phyloP scores from a whole-genome alignment of 805 yeast genomes.

The Metschnikowia orientalis region DNA sequence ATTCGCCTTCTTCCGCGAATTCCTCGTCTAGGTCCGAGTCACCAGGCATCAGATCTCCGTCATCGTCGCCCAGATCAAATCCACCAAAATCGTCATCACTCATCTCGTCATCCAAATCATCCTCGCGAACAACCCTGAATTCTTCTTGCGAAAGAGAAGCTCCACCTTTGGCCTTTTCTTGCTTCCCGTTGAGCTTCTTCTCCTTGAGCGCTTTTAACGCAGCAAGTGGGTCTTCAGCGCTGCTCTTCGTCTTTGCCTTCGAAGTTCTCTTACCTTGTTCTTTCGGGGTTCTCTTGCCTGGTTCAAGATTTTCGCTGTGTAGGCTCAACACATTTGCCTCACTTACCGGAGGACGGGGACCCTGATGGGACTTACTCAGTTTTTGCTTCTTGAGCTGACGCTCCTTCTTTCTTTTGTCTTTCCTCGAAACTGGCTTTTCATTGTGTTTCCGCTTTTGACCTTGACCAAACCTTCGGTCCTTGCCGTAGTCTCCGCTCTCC shows the following conservation, averaged over 20 bases:
- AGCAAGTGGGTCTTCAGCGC: constrained; percentile 15
- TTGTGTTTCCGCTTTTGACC: constrained; percentile 23
- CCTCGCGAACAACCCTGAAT: constrained; percentile 15
- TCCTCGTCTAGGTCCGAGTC: no score
- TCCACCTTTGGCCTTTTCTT: constrained; percentile 6
- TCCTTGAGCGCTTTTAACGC: constrained; percentile 18
- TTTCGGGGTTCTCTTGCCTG: background rate
- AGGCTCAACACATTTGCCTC: constrained; percentile 1
- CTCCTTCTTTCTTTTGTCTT: constrained; percentile 35
- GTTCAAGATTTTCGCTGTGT: background rate
- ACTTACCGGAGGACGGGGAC: background rate
- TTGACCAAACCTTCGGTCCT: constrained; percentile 24
- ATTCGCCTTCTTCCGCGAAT: constrained; percentile 4
- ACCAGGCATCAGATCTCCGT: no score
- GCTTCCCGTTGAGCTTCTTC: constrained; percentile 6
- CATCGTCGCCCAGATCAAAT: background rate
- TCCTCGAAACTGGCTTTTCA: constrained; percentile 23
- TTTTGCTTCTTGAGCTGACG: constrained; percentile 31
- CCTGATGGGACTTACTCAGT: no score
- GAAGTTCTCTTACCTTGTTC: background rate
- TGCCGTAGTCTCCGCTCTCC: constrained; percentile 42
- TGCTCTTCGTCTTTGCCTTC: background rate
- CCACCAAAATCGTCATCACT: constrained; percentile 39
- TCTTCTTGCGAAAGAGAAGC: constrained; percentile 2
- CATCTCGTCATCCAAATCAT: constrained; percentile 23